Base-by-base conservation (phyloP, 345 rosid genomes). In the Camelina sativa region DNA sequence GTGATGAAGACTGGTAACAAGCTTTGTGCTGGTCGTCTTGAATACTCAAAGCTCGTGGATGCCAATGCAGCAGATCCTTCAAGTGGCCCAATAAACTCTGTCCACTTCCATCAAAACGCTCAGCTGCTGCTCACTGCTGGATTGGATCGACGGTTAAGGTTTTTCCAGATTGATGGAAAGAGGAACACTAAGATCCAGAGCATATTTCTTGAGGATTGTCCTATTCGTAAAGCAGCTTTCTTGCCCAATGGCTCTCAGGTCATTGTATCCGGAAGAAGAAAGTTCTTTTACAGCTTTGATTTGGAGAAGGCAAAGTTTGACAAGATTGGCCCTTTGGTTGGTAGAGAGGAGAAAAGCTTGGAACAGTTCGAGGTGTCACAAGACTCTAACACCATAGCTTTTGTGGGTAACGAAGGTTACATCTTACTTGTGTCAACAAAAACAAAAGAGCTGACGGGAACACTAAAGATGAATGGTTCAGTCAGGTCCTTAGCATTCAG, bases 321-420 rank as follows among this genome's bases (percentile, higher is more conserved):
- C 79, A 95, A 90, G 78, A 87, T 87, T 43, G 96, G 97, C 8
- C 96, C 97, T 4, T 82, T 95, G 40, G 92, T 92, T 53, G 99
- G 99, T 70, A 89, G 96, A 82, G 97, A 94, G 71, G 99, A 95
- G 84, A 92, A 84, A 83, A 95, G 99, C 87, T 83, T 92, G 88
- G 97, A 95, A 82, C 65, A 52, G 44, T 92, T 95, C 73, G 99
- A 92, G 82, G 87, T 87, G 15, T 94, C 96, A 34, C 96, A 93
- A 0, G 93, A 91, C 87, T 90, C 96, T 4, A 87, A 74, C 8
- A 85, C 75, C 1, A 86, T 94, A 65, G 97, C 97, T 2, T 94
- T 91, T 56, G 84, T 88, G 47, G 98, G 97, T 37, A 92, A 89
- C 25, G 96, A 95, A 75, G 97, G 97, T 38, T 91, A 89, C 60